Conservation (phyloP, 495 filamentous ascomycete genomes). For the Penicillium pulvis region DNA sequence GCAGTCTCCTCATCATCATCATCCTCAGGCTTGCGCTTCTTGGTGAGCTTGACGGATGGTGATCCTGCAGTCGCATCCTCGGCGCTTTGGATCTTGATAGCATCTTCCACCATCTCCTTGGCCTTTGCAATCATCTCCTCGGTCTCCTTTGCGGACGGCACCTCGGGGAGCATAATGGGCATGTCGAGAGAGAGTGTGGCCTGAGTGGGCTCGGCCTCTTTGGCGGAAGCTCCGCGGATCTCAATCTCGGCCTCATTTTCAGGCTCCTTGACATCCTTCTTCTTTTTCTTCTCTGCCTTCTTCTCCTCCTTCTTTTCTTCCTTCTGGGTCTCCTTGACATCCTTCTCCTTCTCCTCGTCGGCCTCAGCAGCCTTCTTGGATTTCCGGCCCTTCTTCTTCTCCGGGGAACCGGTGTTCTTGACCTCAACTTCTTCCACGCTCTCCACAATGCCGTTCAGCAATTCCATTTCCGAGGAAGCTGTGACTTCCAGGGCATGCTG, state of each 20-base stretch:
- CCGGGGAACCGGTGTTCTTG: slow-evolving; percentile 25
- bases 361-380: slow-evolving; percentile 37
- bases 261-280: slow-evolving; percentile 30
- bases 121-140: slow-evolving; percentile 82
- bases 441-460: slow-evolving; percentile 27
- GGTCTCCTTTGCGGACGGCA: slow-evolving; percentile 72
- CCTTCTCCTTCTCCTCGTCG: slow-evolving; percentile 35
- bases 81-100: slow-evolving; percentile 55
- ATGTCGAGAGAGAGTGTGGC: slow-evolving; percentile 82
- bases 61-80: slow-evolving; percentile 38
- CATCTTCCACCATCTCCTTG: slow-evolving; percentile 86
- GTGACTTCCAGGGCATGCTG: slow-evolving; percentile 52
- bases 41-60: slow-evolving; percentile 46
- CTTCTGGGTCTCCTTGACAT: slow-evolving; percentile 23
- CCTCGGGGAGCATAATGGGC: slow-evolving; percentile 64
- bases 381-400: slow-evolving; percentile 36
- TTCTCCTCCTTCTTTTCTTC: slow-evolving; percentile 27
- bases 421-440: slow-evolving; percentile 34
- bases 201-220: slow-evolving; percentile 64
- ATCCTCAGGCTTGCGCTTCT: slow-evolving; percentile 85
- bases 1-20: slow-evolving; percentile 58
- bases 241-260: slow-evolving; percentile 10
- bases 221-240: slow-evolving; percentile 21
- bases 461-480: slow-evolving; percentile 36
- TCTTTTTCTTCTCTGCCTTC: slow-evolving; percentile 26